These are phyloP conservation scores for Russula griseocarnosa DNA, from an alignment of 768 basidiomycete genomes.

Conservation along the genomic window DNA sequence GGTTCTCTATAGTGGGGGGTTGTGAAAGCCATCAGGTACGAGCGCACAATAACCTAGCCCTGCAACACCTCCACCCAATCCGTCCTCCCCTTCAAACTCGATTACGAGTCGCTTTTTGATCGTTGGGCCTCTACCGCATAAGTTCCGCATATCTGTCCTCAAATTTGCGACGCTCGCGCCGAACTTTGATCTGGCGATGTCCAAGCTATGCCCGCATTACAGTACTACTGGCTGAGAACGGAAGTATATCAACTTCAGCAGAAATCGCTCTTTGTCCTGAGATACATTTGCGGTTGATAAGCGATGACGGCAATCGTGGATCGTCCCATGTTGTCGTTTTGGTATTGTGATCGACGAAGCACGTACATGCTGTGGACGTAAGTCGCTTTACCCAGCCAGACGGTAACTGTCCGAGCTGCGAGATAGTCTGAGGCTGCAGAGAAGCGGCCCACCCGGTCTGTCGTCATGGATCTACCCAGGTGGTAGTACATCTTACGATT, in stretches of 20 bases:
- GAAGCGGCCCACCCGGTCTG: no score
- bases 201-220: conserved; percentile 97
- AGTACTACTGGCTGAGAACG: no score
- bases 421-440: conserved; percentile 53
- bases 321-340: conserved; percentile 99
- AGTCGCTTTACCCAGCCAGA: conserved; percentile 99
- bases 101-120: conserved; percentile 99
- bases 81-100: conserved; percentile 99
- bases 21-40: conserved; percentile 13
- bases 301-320: conserved; percentile 86
- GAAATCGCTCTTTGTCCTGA: conserved; percentile 99
- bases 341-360: conserved; percentile 99
- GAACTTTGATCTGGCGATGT: conserved; percentile 98
- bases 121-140: conserved; percentile 97
- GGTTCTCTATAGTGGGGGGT: conserved; percentile 70
- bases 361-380: conserved; percentile 94
- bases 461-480: no score
- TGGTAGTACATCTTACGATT: conserved; percentile 51
- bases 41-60: conserved; percentile 67
- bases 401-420: conserved; percentile 93
- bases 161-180: conserved; percentile 96
- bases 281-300: conserved; percentile 95
- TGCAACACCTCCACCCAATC: conserved; percentile 98
- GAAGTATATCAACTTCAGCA: conserved; percentile 97
- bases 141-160: conserved; percentile 99